A percentile compares a stretch with the other conserved stretches of the same genome.
These are phyloP conservation scores for Daphne laureola DNA, from an alignment of 441 rosid genomes.

Conservation along the genomic window DNA sequence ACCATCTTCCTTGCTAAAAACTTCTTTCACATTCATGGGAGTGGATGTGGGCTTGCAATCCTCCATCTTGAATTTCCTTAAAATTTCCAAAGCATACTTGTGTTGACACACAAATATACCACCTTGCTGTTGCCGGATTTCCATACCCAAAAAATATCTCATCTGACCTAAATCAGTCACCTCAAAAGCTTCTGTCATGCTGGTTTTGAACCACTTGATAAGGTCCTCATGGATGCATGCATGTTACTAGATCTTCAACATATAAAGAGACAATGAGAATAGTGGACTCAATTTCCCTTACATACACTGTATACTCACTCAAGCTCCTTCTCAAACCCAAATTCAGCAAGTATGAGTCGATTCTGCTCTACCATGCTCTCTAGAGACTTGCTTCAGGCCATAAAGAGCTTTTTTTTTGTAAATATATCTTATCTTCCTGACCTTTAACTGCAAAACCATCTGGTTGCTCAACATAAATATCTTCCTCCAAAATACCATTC, in stretches of 20 bases:
- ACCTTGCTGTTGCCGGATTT: neutral
- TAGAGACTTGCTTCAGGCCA: neutral
- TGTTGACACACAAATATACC: neutral
- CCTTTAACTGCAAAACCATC: neutral
- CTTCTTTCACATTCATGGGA: neutral
- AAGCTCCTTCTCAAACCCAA: neutral
- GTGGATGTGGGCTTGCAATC: neutral
- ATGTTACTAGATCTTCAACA: neutral
- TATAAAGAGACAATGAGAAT: neutral
- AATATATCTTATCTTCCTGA: neutral
- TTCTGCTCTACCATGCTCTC: neutral
- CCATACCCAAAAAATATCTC: no score
- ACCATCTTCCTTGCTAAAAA: neutral
- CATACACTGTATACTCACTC: neutral
- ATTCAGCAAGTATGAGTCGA: neutral
- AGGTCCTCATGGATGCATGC: neutral
- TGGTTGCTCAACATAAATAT: slow-evolving; percentile 6
- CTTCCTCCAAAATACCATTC: neutral
- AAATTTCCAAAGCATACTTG: neutral
- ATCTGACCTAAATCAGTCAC: no score
- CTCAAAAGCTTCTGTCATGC: neutral
- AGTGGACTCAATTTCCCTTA: neutral
- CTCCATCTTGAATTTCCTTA: neutral
- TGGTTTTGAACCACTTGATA: neutral
- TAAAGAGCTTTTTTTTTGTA: neutral